Percentiles rank a stretch among this genome's conserved stretches.
Conservation (phyloP, 306 rosid genomes). For the Datisca glomerata region DNA sequence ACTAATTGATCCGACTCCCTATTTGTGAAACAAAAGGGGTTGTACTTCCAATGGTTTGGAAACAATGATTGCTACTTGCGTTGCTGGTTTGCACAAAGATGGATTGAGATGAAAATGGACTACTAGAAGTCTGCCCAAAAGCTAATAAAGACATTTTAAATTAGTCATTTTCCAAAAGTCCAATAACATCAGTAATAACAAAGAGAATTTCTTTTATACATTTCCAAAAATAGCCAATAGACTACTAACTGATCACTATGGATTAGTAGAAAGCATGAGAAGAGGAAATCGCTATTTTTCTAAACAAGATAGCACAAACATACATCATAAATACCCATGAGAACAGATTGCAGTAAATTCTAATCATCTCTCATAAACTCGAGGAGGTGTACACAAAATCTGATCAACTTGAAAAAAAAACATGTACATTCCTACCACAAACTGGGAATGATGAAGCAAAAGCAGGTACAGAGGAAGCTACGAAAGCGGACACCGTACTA, state of each 20-base stretch:
- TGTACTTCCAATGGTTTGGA: conserved; percentile 69
- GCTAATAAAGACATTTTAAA: conserved; percentile 36
- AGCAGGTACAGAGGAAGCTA: conserved; percentile 62
- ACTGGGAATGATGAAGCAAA: conserved; percentile 50
- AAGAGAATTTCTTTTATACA: too few relatives aligned
- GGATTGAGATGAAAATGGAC: conserved; percentile 77
- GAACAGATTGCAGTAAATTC: too few relatives aligned
- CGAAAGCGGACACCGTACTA: conserved; percentile 52
- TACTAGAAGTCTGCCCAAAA: conserved; percentile 75
- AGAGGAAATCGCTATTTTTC: too few relatives aligned
- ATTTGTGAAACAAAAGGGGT: conserved; percentile 69
- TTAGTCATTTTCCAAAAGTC: not conserved
- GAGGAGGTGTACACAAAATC: too few relatives aligned
- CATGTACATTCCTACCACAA: conserved; percentile 37
- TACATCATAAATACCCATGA: too few relatives aligned
- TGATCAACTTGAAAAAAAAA: not conserved
- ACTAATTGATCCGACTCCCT: conserved; percentile 53
- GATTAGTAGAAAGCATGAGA: too few relatives aligned
- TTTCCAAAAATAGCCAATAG: too few relatives aligned
- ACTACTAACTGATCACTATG: too few relatives aligned
- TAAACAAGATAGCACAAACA: too few relatives aligned
- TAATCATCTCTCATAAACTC: too few relatives aligned
- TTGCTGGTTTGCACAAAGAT: conserved; percentile 60
- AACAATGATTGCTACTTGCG: conserved; percentile 58
- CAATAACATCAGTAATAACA: not conserved